Percentiles rank a stretch among this genome's conserved stretches.
Conservation (phyloP, 345 rosid genomes). For the Passiflora organensis region DNA sequence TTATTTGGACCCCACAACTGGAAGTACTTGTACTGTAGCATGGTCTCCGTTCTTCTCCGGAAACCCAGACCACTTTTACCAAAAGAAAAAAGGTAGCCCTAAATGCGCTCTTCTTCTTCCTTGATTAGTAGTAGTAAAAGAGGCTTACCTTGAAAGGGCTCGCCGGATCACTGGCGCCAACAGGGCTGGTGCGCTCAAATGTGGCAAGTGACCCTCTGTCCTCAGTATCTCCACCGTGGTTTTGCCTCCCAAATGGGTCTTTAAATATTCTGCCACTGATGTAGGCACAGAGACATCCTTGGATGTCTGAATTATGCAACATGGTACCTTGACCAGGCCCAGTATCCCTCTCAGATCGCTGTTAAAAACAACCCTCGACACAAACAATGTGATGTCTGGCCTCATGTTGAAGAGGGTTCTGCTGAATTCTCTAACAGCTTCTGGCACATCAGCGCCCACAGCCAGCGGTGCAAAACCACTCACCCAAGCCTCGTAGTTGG, state of each 20-base stretch:
- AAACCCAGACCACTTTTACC: too few relatives aligned
- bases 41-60: neutral
- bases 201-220: constrained; percentile 87
- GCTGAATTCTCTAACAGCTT: constrained; percentile 76
- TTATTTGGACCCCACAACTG: constrained; percentile 5
- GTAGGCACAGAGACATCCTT: constrained; percentile 60
- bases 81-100: too few relatives aligned
- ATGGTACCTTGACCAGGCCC: constrained; percentile 57
- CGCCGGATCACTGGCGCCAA: constrained; percentile 58
- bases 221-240: constrained; percentile 53
- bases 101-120: too few relatives aligned
- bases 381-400: constrained; percentile 71
- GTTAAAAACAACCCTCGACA: constrained; percentile 51
- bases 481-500: constrained; percentile 81
- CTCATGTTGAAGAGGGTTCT: constrained; percentile 88
- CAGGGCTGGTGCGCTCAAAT: constrained; percentile 64
- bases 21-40: neutral
- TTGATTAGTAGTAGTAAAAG: too few relatives aligned
- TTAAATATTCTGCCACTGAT: constrained; percentile 60
- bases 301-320: constrained; percentile 64
- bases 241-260: constrained; percentile 57
- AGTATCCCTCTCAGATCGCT: constrained; percentile 67
- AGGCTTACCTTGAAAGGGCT: constrained; percentile 53
- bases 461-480: constrained; percentile 65
- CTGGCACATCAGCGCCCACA: constrained; percentile 77